Evolutionary conservation across 257 asterid genomes (phyloP), one percentile per base, ranked within the genome.

Genomic region (Gentiana straminea): DNA sequence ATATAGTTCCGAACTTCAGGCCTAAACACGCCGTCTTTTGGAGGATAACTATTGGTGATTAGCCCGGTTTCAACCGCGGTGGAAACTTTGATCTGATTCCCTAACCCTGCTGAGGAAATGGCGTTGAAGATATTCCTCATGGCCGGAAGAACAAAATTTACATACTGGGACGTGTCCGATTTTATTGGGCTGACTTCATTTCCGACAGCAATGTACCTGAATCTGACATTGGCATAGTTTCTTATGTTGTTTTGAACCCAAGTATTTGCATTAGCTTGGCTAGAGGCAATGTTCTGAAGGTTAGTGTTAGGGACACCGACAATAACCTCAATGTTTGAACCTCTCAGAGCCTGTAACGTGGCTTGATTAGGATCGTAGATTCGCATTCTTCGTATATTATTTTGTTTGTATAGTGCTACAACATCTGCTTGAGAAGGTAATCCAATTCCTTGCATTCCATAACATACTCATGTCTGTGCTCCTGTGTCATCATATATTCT

Each of bases 131-230:
- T 49, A 68, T 74, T 75, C 35, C 45, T 49, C 41, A 75, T 43
- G 13, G 74, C 77, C 13, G 70, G 76, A 59, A 70, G 63, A 32
- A 75, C 45, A 52, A 60, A 54, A 13, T 47, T 33, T 15, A 39
- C 65, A 39, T 55, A 73, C 56, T 63, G 61, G 13, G 77, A 44
- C 11, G 69, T 68, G 52, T 60, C 75, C 15, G 52, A 63, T 13
- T 34, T 70, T 24, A 64, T 10, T 32, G 76, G 73, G 33, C 71
- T 70, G 38, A 66, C 68, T 70, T 83, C 86, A 38, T 83, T 83
- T n/a, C 88, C 88, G 9, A 78, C 86, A 0, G 75, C 78, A 5
- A 80, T 83, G 73, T 80, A 78, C 11, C 66, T 51, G 63, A 77
- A 73, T 8, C 59, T 57, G 12, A 79, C 83, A 38, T 69, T 58